A percentile compares a stretch with the other conserved stretches of the same genome.
Evolutionary conservation across 768 basidiomycete genomes (phyloP).

Genomic region (Suillus ampliporus): DNA sequence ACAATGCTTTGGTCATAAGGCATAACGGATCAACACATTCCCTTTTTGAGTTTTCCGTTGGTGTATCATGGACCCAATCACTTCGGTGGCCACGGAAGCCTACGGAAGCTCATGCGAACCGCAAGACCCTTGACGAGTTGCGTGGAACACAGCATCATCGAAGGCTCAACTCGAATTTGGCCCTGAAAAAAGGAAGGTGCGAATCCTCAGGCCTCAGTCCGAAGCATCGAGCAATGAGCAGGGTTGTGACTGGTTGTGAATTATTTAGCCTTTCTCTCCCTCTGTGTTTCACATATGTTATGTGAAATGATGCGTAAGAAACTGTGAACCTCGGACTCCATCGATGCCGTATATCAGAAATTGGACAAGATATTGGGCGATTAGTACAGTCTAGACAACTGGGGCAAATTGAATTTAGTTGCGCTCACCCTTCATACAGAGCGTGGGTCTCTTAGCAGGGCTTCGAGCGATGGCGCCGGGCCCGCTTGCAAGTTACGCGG

Average conservation of each 20-base stretch:
- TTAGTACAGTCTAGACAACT: not conserved
- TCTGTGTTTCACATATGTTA: not conserved
- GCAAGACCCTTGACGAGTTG: not conserved
- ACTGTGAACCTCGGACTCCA: not conserved
- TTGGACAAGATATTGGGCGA: not conserved
- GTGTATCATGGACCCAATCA: not conserved
- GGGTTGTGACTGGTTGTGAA: not conserved
- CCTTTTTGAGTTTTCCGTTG: not conserved
- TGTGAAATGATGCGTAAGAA: not conserved
- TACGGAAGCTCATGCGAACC: not conserved
- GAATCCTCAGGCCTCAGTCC: not conserved
- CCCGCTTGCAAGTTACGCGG: not conserved
- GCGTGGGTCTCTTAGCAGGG: not conserved
- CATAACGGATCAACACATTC: slow-evolving; percentile 1
- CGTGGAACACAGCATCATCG: not conserved
- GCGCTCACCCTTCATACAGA: not conserved
- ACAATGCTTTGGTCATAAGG: not conserved
- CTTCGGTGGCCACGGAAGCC: not conserved
- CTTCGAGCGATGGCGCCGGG: slow-evolving; percentile 3
- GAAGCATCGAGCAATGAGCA: not conserved
- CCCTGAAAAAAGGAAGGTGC: not conserved
- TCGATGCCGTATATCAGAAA: not conserved
- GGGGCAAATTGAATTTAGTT: slow-evolving; percentile 1
- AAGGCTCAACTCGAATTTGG: not conserved
- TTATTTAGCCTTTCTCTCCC: not conserved